Evolutionary conservation across 805 yeast genomes (phyloP).

Genomic region (Saccharomyces paradoxus): DNA sequence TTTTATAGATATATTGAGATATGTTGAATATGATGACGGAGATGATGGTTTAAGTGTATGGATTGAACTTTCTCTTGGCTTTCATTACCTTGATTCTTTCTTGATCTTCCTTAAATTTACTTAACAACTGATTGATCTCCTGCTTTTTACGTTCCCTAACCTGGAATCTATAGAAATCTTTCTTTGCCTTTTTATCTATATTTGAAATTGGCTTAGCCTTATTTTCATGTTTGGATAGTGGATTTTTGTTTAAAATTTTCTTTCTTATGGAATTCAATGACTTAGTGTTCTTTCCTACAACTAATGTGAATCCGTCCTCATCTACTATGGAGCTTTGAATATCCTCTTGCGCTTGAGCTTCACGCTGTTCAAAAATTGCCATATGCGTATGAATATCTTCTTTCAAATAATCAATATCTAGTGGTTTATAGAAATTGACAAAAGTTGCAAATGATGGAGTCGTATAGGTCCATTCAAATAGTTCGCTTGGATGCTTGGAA

Average conservation of each 20-base stretch:
- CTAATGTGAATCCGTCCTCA: constrained; percentile 90
- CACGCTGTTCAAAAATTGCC: constrained; percentile 61
- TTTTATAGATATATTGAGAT: background rate
- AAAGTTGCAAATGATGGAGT: constrained; percentile 37
- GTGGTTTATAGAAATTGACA: constrained; percentile 34
- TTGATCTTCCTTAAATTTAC: constrained; percentile 84
- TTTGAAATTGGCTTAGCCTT: constrained; percentile 23
- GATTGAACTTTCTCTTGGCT: constrained; percentile 76
- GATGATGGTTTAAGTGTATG: constrained; percentile 43
- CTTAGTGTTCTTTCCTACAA: constrained; percentile 80
- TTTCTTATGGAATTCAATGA: constrained; percentile 41
- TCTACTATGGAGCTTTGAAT: constrained; percentile 61
- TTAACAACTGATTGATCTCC: constrained; percentile 81
- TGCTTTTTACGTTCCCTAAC: constrained; percentile 86
- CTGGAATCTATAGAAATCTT: constrained; percentile 93
- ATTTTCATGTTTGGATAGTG: constrained; percentile 26
- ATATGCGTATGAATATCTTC: constrained; percentile 52
- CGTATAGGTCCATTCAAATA: constrained; percentile 31
- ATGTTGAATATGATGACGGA: background rate
- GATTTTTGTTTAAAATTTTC: constrained; percentile 28
- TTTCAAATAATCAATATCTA: constrained; percentile 45
- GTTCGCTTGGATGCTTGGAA: constrained; percentile 34
- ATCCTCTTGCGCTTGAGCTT: constrained; percentile 50
- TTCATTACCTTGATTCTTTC: constrained; percentile 71
- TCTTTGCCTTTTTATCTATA: constrained; percentile 64